Conservation (phyloP, 495 filamentous ascomycete genomes). For the Neurospora sp. region DNA sequence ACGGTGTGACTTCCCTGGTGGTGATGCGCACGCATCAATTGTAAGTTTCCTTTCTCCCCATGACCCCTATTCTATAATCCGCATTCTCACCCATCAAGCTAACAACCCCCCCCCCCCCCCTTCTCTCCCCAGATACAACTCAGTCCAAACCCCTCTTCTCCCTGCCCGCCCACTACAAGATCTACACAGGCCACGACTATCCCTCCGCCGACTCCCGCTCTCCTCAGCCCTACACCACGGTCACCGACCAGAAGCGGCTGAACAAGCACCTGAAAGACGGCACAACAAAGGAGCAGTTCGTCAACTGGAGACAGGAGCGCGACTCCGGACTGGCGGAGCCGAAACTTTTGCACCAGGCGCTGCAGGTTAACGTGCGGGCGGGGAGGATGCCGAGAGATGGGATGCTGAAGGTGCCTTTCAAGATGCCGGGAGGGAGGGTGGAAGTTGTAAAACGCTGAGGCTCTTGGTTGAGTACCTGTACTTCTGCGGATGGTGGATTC, state of each 20-base stretch:
- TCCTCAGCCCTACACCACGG: conserved; percentile 37
- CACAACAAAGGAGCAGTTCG: conserved; percentile 36
- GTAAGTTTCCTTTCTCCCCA: neutral
- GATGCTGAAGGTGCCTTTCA: conserved; percentile 35
- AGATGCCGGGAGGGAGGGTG: neutral
- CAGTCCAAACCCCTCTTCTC: conserved; percentile 34
- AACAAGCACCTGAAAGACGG: conserved; percentile 46
- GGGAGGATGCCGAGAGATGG: conserved; percentile 38
- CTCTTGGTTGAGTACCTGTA: neutral
- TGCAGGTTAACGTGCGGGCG: conserved; percentile 51
- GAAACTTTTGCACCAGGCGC: conserved; percentile 41
- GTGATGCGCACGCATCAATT: conserved; percentile 35
- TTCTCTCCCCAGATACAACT: conserved; percentile 13
- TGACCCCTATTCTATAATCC: neutral
- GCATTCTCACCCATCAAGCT: neutral
- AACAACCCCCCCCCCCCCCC: neutral
- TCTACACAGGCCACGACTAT: conserved; percentile 46
- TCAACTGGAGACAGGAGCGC: conserved; percentile 33
- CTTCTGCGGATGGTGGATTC: neutral
- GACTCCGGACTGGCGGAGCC: conserved; percentile 41
- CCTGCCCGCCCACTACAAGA: conserved; percentile 33
- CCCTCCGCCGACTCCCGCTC: conserved; percentile 21
- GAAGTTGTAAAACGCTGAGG: neutral
- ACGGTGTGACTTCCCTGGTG: conserved; percentile 51
- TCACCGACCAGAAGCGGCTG: conserved; percentile 34